Conservation (phyloP, 164 flowering plant species). For the Dillenia turbinata region DNA sequence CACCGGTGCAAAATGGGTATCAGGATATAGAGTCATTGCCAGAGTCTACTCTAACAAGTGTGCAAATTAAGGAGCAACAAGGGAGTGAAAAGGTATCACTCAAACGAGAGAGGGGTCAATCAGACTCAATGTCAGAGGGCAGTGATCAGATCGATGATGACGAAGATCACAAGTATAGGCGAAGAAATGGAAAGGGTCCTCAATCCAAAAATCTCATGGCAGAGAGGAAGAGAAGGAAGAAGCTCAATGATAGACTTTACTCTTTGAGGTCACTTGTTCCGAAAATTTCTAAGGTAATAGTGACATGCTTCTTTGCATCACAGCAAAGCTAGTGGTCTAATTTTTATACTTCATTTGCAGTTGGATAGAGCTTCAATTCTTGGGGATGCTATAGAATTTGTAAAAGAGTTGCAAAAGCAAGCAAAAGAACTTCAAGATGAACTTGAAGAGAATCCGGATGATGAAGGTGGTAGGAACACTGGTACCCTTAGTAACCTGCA, state of each 20-base stretch:
- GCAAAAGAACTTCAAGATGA: slow-evolving; percentile 73
- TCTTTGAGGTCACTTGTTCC: slow-evolving; percentile 81
- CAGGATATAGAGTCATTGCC: slow-evolving; percentile 25
- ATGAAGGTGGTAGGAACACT: slow-evolving; percentile 26
- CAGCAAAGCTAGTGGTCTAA: not conserved
- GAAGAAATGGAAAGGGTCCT: slow-evolving; percentile 44
- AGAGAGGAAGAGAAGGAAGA: slow-evolving; percentile 94
- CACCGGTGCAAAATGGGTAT: slow-evolving; percentile 19
- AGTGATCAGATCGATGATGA: slow-evolving; percentile 80
- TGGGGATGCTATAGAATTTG: slow-evolving; percentile 81
- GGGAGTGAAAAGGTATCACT: slow-evolving; percentile 37
- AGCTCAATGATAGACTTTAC: slow-evolving; percentile 83
- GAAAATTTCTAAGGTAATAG: slow-evolving; percentile 75
- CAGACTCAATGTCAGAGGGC: slow-evolving; percentile 66
- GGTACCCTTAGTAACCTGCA: slow-evolving; percentile 16
- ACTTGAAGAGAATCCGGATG: slow-evolving; percentile 64
- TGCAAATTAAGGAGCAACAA: slow-evolving; percentile 20
- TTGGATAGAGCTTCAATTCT: slow-evolving; percentile 85
- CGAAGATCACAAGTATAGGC: slow-evolving; percentile 44
- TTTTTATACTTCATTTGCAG: slow-evolving; percentile 25
- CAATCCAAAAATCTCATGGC: slow-evolving; percentile 78
- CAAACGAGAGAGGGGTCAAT: slow-evolving; percentile 34
- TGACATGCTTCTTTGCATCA: not conserved
- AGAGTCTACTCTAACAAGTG: slow-evolving; percentile 14
- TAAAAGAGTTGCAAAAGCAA: slow-evolving; percentile 74